Evolutionary conservation across 1,284 basidiomycete genomes (phyloP).

Genomic region (Entoloma clypeatum): DNA sequence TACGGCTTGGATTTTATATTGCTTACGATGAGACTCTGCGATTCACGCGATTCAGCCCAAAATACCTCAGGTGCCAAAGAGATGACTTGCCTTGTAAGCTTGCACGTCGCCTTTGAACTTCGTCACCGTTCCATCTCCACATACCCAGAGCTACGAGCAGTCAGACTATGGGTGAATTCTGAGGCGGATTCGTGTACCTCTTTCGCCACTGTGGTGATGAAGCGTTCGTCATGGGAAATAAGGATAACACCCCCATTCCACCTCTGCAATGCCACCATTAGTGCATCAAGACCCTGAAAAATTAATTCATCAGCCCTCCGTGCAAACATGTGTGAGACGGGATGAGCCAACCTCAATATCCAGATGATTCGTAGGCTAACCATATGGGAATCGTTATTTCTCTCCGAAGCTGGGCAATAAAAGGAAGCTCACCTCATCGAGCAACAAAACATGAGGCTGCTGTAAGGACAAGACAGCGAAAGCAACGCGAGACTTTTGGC

Average conservation of each 20-base stretch:
- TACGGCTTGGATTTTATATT: constrained; percentile 68
- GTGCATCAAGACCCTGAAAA: constrained; percentile 83
- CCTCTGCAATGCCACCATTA: constrained; percentile 81
- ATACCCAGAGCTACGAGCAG: constrained; percentile 76
- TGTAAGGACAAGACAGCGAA: constrained; percentile 91
- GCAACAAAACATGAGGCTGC: constrained; percentile 82
- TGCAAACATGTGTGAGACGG: background rate
- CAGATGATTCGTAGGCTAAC: constrained; percentile 93
- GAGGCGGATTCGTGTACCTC: constrained; percentile 45
- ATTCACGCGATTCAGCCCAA: constrained; percentile 7
- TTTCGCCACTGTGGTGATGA: constrained; percentile 81
- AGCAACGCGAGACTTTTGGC: constrained; percentile 96
- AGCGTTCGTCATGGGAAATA: constrained; percentile 92
- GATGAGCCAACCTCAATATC: constrained; percentile 75
- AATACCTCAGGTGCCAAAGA: constrained; percentile 4
- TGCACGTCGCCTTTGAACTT: constrained; percentile 92
- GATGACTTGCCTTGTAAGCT: constrained; percentile 75
- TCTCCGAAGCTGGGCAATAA: constrained; percentile 3
- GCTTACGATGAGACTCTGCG: constrained; percentile 73
- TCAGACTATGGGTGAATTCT: constrained; percentile 1
- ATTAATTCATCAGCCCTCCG: constrained; percentile 6
- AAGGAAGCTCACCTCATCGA: constrained; percentile 71
- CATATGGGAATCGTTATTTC: constrained; percentile 9
- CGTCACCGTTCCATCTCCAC: constrained; percentile 77
- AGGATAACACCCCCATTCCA: constrained; percentile 98